Percentiles rank a stretch among this genome's conserved stretches.
phyloP scores from a whole-genome alignment of 148 eudicot genomes.

The Polygonum aviculare region DNA sequence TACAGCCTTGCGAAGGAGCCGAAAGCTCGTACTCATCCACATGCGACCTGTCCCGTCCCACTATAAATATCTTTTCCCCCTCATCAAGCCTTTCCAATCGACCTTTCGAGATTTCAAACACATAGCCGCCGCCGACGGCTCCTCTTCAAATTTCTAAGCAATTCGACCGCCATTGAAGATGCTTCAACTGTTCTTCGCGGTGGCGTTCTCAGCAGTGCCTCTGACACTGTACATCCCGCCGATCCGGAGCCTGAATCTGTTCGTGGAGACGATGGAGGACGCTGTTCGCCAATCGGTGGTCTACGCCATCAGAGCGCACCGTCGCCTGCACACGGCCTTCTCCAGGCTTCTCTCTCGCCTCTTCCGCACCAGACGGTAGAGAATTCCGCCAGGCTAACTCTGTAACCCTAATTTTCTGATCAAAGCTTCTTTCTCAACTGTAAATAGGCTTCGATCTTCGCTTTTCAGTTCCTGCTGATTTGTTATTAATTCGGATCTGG shows the following conservation, averaged over 20 bases:
- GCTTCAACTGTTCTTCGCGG: conserved; percentile 48
- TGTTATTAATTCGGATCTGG: not conserved
- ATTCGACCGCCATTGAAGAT: not conserved
- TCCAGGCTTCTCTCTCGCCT: conserved; percentile 24
- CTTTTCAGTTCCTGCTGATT: not conserved
- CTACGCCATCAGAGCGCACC: conserved; percentile 33
- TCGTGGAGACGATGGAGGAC: conserved; percentile 53
- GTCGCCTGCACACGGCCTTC: conserved; percentile 32
- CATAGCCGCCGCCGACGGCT: not conserved
- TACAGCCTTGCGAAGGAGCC: not conserved
- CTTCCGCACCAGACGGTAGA: conserved; percentile 1
- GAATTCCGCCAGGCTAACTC: not conserved
- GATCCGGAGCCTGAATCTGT: conserved; percentile 44
- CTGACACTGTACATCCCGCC: conserved; percentile 67
- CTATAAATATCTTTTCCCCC: not conserved
- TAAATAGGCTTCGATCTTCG: conserved; percentile 3
- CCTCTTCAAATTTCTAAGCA: not conserved
- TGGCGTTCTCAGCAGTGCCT: conserved; percentile 68
- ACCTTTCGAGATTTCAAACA: not conserved
- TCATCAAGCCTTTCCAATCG: not conserved
- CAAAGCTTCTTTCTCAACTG: not conserved
- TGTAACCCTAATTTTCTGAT: not conserved
- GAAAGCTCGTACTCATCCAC: not conserved
- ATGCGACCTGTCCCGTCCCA: not conserved
- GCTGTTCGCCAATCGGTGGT: conserved; percentile 26